phyloP scores from a whole-genome alignment of 1,139 yeast species.

The Blastobotrys aristatus region DNA sequence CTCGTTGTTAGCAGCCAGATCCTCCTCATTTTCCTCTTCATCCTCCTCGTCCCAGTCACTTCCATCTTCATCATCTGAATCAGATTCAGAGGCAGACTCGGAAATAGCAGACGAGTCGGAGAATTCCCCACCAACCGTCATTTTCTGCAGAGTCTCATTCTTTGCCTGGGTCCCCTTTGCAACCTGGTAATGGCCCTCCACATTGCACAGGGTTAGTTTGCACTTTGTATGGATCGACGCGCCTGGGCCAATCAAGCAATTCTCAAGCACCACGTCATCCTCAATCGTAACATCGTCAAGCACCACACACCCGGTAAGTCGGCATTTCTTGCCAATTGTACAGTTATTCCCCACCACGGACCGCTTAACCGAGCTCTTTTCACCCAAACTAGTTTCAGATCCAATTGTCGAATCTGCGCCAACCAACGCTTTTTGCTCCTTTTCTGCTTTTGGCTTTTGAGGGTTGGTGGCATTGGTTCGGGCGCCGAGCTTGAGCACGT shows the following conservation, averaged over 20 bases:
- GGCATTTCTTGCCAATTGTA: constrained; percentile 76
- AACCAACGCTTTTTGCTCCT: constrained; percentile 46
- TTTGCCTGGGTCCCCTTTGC: constrained; percentile 56
- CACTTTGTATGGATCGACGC: constrained; percentile 48
- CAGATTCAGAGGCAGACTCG: constrained; percentile 10
- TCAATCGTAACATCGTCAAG: constrained; percentile 67
- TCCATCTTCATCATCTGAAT: constrained; percentile 29
- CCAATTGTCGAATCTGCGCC: constrained; percentile 86
- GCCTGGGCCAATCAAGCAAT: constrained; percentile 74
- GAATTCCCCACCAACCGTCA: constrained; percentile 33
- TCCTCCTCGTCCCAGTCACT: constrained; percentile 21
- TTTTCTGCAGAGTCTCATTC: constrained; percentile 73
- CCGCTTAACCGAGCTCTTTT: constrained; percentile 77
- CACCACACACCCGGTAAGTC: constrained; percentile 80
- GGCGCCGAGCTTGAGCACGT: constrained; percentile 53
- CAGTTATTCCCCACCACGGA: constrained; percentile 78
- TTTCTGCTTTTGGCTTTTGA: constrained; percentile 11
- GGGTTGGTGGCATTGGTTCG: constrained; percentile 17
- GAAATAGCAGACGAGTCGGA: constrained; percentile 14
- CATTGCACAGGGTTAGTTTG: constrained; percentile 59
- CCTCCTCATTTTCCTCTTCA: constrained; percentile 28
- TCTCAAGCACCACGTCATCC: constrained; percentile 71
- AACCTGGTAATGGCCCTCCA: constrained; percentile 74
- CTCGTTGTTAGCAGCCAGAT: background rate
- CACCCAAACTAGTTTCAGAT: constrained; percentile 54